Conservation (phyloP, 1,284 basidiomycete species). For the Heterobasidion parviporum region DNA sequence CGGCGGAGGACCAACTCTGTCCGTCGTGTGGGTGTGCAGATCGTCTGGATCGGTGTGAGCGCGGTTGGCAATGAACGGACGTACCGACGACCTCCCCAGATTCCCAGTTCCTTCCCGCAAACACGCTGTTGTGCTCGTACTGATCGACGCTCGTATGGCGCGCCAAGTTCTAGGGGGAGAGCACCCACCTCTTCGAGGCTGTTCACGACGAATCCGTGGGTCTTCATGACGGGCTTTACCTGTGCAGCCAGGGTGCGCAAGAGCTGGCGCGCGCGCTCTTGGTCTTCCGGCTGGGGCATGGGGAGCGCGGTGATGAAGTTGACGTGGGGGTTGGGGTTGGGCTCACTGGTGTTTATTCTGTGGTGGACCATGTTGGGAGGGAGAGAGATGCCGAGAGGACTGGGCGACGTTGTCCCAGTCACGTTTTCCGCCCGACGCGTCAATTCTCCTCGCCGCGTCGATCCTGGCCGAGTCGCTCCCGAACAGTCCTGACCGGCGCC, state of each 20-base stretch:
- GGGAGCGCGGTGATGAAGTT: slow-evolving; percentile 69
- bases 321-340: slow-evolving; percentile 66
- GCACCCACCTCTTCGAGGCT: slow-evolving; percentile 66
- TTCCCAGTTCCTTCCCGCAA: slow-evolving; percentile 78
- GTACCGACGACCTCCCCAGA: slow-evolving; percentile 66
- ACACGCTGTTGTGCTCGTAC: slow-evolving; percentile 71
- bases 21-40: background rate
- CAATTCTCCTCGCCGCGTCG: background rate
- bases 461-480: background rate
- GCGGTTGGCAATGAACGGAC: background rate
- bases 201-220: slow-evolving; percentile 65
- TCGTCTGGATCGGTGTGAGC: background rate
- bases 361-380: slow-evolving; percentile 54
- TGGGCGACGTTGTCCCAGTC: background rate
- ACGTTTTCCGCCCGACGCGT: background rate
- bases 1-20: slow-evolving; percentile 67
- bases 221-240: slow-evolving; percentile 73
- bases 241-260: slow-evolving; percentile 73
- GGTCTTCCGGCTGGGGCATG: slow-evolving; percentile 21
- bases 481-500: background rate
- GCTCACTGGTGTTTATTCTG: slow-evolving; percentile 58
- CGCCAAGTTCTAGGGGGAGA: background rate
- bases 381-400: too few relatives aligned
- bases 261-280: slow-evolving; percentile 57
- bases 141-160: slow-evolving; percentile 16